Conservation (phyloP, 1,284 basidiomycete genomes). For the Moniliophthora roreri region DNA sequence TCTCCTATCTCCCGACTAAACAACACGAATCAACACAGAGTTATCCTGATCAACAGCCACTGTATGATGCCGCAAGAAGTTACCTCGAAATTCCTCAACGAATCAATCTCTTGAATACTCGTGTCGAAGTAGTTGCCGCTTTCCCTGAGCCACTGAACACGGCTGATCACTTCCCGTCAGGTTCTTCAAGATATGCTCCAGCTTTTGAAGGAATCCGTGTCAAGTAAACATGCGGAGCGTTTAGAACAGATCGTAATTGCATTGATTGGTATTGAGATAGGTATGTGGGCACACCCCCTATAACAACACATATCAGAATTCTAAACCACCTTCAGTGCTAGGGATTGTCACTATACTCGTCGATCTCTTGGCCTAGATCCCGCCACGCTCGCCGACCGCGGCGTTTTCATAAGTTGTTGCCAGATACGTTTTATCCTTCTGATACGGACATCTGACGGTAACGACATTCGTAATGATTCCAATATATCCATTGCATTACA, state of each 20-base stretch:
- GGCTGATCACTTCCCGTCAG: conserved; percentile 34
- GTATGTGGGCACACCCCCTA: conserved; percentile 40
- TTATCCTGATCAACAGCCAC: conserved; percentile 91
- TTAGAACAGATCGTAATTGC: conserved; percentile 96
- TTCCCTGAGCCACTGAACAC: not conserved
- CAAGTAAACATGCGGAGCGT: conserved; percentile 87
- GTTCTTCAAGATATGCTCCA: conserved; percentile 97
- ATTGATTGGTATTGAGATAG: conserved; percentile 88
- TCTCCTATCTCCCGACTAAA: conserved; percentile 8
- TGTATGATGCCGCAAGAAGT: conserved; percentile 90
- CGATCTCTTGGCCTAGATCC: conserved; percentile 48
- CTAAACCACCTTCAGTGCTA: conserved; percentile 44
- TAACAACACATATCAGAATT: conserved; percentile 6
- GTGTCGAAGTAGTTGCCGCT: conserved; percentile 66
- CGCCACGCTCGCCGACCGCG: not conserved
- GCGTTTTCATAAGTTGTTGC: not conserved
- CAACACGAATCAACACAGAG: conserved; percentile 43
- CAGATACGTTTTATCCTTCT: not conserved
- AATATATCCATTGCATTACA: not conserved
- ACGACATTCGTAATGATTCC: not conserved
- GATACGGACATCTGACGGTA: not conserved
- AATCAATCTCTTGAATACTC: conserved; percentile 90
- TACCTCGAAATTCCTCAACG: conserved; percentile 96
- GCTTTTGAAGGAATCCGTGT: conserved; percentile 92
- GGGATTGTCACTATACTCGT: conserved; percentile 75